Percentiles rank a stretch among this genome's conserved stretches.
Evolutionary conservation across 495 filamentous ascomycete species (phyloP).

Genomic region (Tuber umbilicatum): DNA sequence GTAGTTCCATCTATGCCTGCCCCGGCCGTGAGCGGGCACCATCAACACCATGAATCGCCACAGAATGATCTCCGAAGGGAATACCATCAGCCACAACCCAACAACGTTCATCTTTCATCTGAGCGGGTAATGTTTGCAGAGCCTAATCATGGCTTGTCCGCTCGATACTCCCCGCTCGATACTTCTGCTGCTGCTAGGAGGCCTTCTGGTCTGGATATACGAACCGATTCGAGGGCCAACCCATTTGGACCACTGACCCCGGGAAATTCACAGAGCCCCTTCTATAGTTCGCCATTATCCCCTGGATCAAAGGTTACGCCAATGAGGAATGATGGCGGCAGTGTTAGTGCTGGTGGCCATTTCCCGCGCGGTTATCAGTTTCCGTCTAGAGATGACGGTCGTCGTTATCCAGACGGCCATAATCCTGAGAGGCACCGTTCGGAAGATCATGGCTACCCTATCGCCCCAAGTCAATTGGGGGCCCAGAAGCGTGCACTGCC

Average conservation of each 20-base stretch:
- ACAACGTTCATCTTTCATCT: slow-evolving; percentile 18
- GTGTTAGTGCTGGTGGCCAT: not conserved
- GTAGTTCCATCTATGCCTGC: slow-evolving; percentile 19
- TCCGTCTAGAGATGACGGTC: slow-evolving; percentile 21
- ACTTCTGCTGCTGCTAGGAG: slow-evolving; percentile 11
- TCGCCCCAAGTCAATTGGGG: slow-evolving; percentile 10
- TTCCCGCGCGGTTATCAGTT: slow-evolving; percentile 25
- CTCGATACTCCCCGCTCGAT: slow-evolving; percentile 22
- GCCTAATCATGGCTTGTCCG: slow-evolving; percentile 21
- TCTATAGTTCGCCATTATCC: slow-evolving; percentile 31
- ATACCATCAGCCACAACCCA: slow-evolving; percentile 16
- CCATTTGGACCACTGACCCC: slow-evolving; percentile 12
- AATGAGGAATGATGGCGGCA: slow-evolving; percentile 12
- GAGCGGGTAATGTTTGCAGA: slow-evolving; percentile 24
- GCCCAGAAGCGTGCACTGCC: slow-evolving; percentile 9
- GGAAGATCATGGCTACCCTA: slow-evolving; percentile 17
- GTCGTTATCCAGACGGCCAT: slow-evolving; percentile 16
- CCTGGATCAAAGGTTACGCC: slow-evolving; percentile 19
- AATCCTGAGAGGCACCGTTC: slow-evolving; percentile 8
- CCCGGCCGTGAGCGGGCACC: slow-evolving; percentile 23
- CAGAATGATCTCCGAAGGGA: slow-evolving; percentile 29
- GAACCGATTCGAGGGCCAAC: slow-evolving; percentile 12
- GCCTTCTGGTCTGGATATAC: slow-evolving; percentile 27
- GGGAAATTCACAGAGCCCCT: slow-evolving; percentile 15
- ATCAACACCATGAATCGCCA: slow-evolving; percentile 25